Evolutionary conservation across 2,329 filamentous ascomycete genomes (phyloP).

Genomic region (Trichoderma sp.): DNA sequence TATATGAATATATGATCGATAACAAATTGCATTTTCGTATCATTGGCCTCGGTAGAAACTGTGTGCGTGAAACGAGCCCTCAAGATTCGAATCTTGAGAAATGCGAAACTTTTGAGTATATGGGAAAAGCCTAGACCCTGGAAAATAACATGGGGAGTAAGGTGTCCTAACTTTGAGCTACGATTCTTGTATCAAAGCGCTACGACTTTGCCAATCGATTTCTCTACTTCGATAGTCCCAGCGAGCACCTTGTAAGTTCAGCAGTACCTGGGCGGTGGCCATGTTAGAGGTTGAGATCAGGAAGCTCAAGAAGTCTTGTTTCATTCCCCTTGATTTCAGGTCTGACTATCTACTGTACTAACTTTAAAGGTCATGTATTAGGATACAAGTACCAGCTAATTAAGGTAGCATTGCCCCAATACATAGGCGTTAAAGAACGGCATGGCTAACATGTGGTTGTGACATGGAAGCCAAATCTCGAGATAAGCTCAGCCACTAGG

Average conservation of each 20-base stretch:
- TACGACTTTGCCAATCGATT: not conserved
- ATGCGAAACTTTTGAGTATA: not conserved
- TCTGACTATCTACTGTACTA: too few species aligned
- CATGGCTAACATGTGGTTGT: not conserved
- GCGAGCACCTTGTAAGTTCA: not conserved
- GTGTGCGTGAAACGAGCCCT: not conserved
- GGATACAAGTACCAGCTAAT: not conserved
- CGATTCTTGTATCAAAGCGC: not conserved
- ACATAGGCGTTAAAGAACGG: not conserved
- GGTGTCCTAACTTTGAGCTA: not conserved
- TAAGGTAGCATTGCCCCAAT: not conserved
- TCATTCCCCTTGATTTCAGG: not conserved
- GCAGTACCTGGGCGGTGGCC: not conserved
- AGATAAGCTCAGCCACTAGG: slow-evolving; percentile 3
- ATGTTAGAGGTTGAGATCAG: not conserved
- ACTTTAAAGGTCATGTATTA: too few species aligned
- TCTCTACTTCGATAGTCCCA: not conserved
- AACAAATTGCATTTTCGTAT: not conserved
- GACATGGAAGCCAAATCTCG: not conserved
- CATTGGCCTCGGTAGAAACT: not conserved
- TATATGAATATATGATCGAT: not conserved
- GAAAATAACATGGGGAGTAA: not conserved
- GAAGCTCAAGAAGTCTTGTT: not conserved
- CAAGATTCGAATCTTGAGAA: not conserved
- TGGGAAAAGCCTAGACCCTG: not conserved